These are phyloP conservation scores for Parastagonospora avenae DNA, from an alignment of 2,329 filamentous ascomycete genomes.

Conservation along the genomic window DNA sequence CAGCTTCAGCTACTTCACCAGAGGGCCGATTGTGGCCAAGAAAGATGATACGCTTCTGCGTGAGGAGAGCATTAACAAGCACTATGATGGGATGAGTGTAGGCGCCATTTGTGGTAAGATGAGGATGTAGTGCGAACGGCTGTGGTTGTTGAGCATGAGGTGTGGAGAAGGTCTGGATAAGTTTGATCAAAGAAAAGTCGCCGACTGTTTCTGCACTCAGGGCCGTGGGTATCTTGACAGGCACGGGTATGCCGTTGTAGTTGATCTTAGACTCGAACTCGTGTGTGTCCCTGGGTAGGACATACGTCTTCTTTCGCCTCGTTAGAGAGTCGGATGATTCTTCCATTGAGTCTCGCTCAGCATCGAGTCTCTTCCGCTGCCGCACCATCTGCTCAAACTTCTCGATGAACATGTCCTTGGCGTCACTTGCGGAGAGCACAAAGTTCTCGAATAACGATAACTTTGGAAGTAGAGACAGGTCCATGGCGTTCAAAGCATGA, in stretches of 20 bases:
- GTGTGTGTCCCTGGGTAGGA: constrained; percentile 89
- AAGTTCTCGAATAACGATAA: constrained; percentile 83
- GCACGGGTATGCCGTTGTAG: constrained; percentile 96
- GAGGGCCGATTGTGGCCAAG: constrained; percentile 94
- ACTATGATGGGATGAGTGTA: constrained; percentile 94
- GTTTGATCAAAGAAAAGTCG: constrained; percentile 95
- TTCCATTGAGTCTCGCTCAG: constrained; percentile 39
- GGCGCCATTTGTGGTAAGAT: constrained; percentile 89
- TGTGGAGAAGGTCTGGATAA: constrained; percentile 91
- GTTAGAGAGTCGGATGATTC: constrained; percentile 46
- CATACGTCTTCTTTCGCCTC: constrained; percentile 67
- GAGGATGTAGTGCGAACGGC: constrained; percentile 83
- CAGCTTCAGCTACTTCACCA: constrained; percentile 95
- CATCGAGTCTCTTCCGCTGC: constrained; percentile 73
- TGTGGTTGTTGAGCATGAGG: constrained; percentile 82
- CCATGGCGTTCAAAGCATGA: constrained; percentile 94
- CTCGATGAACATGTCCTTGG: constrained; percentile 94
- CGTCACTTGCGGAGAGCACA: constrained; percentile 86
- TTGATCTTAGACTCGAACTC: constrained; percentile 95
- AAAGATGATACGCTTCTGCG: constrained; percentile 95
- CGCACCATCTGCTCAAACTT: constrained; percentile 96
- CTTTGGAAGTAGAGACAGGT: constrained; percentile 88
- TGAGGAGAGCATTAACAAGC: constrained; percentile 90
- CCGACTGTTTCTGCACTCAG: constrained; percentile 95
- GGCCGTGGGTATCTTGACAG: constrained; percentile 93